Conservation (phyloP, 129 eudicot genomes). For the Ambrosia artemisiifolia region DNA sequence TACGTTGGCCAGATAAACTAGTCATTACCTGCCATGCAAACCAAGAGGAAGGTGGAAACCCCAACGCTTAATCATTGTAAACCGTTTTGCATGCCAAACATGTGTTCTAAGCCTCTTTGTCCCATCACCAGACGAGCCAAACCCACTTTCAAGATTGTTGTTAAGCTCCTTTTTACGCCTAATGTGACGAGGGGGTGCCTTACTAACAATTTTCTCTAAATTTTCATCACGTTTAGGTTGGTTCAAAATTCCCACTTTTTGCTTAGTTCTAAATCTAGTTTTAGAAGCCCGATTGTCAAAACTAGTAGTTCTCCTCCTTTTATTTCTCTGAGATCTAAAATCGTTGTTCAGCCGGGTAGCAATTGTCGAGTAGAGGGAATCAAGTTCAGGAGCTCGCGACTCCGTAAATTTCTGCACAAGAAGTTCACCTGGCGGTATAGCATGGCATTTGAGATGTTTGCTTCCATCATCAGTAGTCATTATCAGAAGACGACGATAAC, state of each 20-base stretch:
- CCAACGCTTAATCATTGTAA: constrained; percentile 72
- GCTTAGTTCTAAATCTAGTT: constrained; percentile 45
- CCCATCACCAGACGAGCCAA: constrained; percentile 70
- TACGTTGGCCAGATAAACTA: neutral
- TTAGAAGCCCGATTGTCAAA: constrained; percentile 52
- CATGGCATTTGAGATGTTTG: constrained; percentile 29
- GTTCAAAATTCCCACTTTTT: constrained; percentile 22
- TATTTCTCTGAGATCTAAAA: constrained; percentile 67
- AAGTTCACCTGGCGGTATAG: constrained; percentile 51
- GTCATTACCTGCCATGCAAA: constrained; percentile 71
- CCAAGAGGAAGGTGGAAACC: constrained; percentile 87
- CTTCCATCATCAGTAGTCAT: constrained; percentile 39
- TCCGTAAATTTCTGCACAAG: constrained; percentile 66
- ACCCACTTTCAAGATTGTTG: constrained; percentile 53
- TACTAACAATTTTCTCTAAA: constrained; percentile 22
- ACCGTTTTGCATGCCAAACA: constrained; percentile 93
- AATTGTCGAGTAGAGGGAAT: constrained; percentile 66
- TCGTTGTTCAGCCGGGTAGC: constrained; percentile 51
- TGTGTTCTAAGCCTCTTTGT: constrained; percentile 87
- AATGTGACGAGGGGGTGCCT: constrained; percentile 55
- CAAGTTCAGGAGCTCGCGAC: constrained; percentile 79
- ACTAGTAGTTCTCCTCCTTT: constrained; percentile 72
- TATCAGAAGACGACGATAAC: neutral
- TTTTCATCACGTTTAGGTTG: constrained; percentile 5
- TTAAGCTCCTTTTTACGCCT: constrained; percentile 67